phyloP scores from a whole-genome alignment of 805 yeast species.

The Tetrapisispora nanseiensis region DNA sequence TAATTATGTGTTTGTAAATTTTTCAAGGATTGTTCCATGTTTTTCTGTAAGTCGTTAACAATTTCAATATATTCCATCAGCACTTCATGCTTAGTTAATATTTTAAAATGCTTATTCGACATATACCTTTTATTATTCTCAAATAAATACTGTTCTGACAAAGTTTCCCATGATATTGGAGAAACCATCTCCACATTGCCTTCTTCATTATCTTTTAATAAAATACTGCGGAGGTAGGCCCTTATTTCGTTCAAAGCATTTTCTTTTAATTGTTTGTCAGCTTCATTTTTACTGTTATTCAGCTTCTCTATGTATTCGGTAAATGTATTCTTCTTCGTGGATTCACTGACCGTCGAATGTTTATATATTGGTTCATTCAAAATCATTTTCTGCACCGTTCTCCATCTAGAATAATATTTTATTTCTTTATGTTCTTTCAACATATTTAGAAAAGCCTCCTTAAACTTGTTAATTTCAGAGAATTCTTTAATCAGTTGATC shows the following conservation, averaged over 20 bases:
- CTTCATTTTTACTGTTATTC: slow-evolving; percentile 21
- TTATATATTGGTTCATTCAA: slow-evolving; percentile 57
- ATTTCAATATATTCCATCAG: slow-evolving; percentile 33
- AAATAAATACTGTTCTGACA: slow-evolving; percentile 23
- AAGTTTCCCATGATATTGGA: slow-evolving; percentile 19
- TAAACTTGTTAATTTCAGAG: slow-evolving; percentile 45
- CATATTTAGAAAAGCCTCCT: slow-evolving; percentile 41
- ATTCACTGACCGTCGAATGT: slow-evolving; percentile 49
- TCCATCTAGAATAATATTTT: slow-evolving; percentile 55
- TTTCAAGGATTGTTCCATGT: slow-evolving; percentile 16
- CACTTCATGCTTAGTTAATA: slow-evolving; percentile 50
- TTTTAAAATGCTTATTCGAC: slow-evolving; percentile 46
- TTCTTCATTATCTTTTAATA: slow-evolving; percentile 11
- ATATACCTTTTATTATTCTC: slow-evolving; percentile 42
- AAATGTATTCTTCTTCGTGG: slow-evolving; percentile 46
- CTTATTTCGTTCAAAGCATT: slow-evolving; percentile 47
- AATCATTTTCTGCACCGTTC: slow-evolving; percentile 41
- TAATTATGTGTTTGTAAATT: slow-evolving; percentile 34
- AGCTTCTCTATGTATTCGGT: slow-evolving; percentile 38
- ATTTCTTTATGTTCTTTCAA: slow-evolving; percentile 37
- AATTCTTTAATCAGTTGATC: slow-evolving; percentile 45
- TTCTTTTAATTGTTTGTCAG: slow-evolving; percentile 24
- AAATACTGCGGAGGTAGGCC: slow-evolving; percentile 37
- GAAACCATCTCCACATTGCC: not conserved
- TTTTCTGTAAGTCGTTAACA: slow-evolving; percentile 21